phyloP scores from a whole-genome alignment of 2,329 filamentous ascomycete genomes.

The Diplodia scrobiculata region DNA sequence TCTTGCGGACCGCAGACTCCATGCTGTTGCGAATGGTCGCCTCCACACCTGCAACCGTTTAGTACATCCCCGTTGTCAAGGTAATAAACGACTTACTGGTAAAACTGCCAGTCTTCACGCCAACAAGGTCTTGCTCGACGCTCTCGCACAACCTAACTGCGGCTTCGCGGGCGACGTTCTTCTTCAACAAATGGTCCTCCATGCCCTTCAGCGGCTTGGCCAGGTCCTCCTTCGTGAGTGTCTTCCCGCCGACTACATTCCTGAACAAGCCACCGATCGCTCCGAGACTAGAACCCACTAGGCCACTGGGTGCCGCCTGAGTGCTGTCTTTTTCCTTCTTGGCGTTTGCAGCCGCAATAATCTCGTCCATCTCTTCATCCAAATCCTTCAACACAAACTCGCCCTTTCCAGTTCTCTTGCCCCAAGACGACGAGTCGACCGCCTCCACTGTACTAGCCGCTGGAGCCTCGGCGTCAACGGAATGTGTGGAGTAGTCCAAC shows the following conservation, averaged over 20 bases:
- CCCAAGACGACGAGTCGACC: constrained; percentile 80
- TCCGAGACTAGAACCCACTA: constrained; percentile 77
- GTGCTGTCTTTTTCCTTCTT: constrained; percentile 49
- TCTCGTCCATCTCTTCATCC: constrained; percentile 88
- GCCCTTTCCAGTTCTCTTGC: constrained; percentile 78
- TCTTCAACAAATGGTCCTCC: constrained; percentile 90
- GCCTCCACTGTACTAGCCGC: constrained; percentile 65
- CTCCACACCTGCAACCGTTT: constrained; percentile 63
- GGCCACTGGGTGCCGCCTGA: constrained; percentile 49
- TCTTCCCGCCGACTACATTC: constrained; percentile 94
- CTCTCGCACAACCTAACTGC: constrained; percentile 87
- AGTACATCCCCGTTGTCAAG: background rate
- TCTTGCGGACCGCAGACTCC: constrained; percentile 89
- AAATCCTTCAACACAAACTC: constrained; percentile 93
- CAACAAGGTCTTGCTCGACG: constrained; percentile 85
- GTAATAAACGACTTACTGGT: constrained; percentile 58
- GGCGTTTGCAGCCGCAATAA: constrained; percentile 77
- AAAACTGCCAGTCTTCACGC: constrained; percentile 88
- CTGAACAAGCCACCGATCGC: constrained; percentile 87
- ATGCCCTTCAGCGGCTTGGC: constrained; percentile 92
- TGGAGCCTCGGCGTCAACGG: constrained; percentile 51
- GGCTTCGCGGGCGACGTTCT: constrained; percentile 95
- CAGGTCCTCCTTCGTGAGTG: constrained; percentile 82
- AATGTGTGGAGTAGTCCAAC: constrained; percentile 82
- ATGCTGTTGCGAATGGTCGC: constrained; percentile 81